Evolutionary conservation across 2,329 filamentous ascomycete species (phyloP).

Genomic region (Grosmannia huntii): DNA sequence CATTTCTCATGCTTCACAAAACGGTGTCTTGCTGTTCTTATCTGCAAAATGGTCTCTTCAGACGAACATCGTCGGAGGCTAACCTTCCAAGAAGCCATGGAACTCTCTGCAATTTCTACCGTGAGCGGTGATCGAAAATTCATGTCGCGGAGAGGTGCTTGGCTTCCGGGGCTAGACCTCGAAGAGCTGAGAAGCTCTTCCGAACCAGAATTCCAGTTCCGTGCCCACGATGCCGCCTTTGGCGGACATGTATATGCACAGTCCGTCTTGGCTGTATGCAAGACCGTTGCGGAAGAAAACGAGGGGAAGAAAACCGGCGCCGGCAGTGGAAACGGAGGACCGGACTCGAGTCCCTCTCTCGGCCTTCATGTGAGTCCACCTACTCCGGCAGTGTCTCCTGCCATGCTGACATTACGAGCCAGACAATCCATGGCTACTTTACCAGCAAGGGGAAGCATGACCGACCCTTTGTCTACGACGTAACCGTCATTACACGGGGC

Average conservation of each 20-base stretch:
- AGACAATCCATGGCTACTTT: constrained; percentile 46
- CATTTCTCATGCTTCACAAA: neutral
- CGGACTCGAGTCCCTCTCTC: constrained; percentile 2
- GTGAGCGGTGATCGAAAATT: constrained; percentile 16
- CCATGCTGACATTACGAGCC: constrained; percentile 24
- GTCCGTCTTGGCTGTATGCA: constrained; percentile 24
- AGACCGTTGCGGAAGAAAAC: constrained; percentile 15
- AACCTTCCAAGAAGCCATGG: constrained; percentile 24
- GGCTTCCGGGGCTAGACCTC: constrained; percentile 20
- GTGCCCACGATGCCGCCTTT: constrained; percentile 18
- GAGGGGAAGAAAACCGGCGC: neutral
- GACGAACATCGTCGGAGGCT: constrained; percentile 12
- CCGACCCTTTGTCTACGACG: constrained; percentile 40
- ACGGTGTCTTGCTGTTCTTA: neutral
- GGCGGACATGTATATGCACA: constrained; percentile 34
- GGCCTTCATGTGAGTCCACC: constrained; percentile 26
- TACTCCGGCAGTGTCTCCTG: too few species aligned
- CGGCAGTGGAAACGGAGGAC: too few species aligned
- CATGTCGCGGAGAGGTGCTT: constrained; percentile 22
- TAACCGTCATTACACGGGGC: constrained; percentile 29
- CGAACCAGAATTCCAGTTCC: constrained; percentile 5
- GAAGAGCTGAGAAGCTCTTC: constrained; percentile 1
- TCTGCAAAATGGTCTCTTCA: neutral
- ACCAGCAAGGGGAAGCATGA: constrained; percentile 32
- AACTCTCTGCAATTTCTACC: constrained; percentile 18